These are phyloP conservation scores for Aquilaria agallochum DNA, from an alignment of 441 rosid genomes.

Conservation along the genomic window DNA sequence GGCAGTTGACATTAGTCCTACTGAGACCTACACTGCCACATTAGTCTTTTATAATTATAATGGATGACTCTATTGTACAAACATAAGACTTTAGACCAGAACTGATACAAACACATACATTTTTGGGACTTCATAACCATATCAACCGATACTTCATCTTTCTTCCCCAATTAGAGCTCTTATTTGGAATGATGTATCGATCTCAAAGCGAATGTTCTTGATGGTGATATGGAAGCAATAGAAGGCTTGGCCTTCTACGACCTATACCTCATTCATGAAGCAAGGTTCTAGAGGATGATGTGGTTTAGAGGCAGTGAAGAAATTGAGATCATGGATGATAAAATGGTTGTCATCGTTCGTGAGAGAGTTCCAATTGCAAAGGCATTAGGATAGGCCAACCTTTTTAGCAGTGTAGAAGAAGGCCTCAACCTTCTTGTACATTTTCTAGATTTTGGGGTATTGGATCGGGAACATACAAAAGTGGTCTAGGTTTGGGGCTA, in stretches of 20 bases:
- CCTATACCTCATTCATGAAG: conserved; percentile 67
- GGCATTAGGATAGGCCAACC: conserved; percentile 55
- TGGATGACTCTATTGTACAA: too few relatives aligned
- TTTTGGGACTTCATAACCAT: too few relatives aligned
- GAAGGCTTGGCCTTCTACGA: conserved; percentile 70
- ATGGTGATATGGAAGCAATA: conserved; percentile 71
- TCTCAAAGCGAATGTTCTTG: conserved; percentile 65
- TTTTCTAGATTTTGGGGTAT: conserved; percentile 55
- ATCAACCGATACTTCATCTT: too few relatives aligned
- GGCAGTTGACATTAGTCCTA: too few relatives aligned
- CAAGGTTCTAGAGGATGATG: conserved; percentile 58
- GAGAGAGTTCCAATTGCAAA: conserved; percentile 51
- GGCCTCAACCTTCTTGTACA: conserved; percentile 70
- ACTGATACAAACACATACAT: too few relatives aligned
- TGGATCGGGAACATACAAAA: conserved; percentile 62
- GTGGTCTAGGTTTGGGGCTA: conserved; percentile 40
- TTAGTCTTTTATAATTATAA: too few relatives aligned
- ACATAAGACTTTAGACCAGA: too few relatives aligned
- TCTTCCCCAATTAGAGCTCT: too few relatives aligned
- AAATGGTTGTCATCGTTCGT: conserved; percentile 55
- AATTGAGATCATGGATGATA: conserved; percentile 58
- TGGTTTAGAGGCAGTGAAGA: conserved; percentile 69
- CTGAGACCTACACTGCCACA: too few relatives aligned
- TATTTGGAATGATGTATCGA: not conserved
- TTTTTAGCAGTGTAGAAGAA: conserved; percentile 77